Percentiles rank a stretch among this genome's conserved stretches.
Conservation (phyloP, 2,329 filamentous ascomycete genomes). For the Aspergillus versicolor region DNA sequence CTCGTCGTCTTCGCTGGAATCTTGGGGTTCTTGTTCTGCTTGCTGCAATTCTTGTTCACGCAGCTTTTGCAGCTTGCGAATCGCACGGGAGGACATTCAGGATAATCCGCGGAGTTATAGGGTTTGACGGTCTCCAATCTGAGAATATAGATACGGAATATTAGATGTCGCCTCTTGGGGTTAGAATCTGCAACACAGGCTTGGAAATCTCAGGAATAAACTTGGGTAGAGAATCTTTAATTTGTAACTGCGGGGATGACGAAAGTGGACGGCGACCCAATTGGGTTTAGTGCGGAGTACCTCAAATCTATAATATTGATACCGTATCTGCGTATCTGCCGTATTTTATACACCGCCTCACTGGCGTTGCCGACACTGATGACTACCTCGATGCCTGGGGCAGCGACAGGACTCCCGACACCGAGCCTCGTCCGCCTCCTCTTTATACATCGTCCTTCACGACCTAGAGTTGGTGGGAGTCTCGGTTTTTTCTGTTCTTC, state of each 20-base stretch:
- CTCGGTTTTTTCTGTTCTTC: not conserved
- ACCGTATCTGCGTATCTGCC: not conserved
- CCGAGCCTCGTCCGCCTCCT: not conserved
- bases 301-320: not conserved
- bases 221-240: slow-evolving; percentile 3
- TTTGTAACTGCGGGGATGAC: slow-evolving; percentile 32
- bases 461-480: slow-evolving; percentile 12
- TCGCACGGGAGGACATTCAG: slow-evolving; percentile 64
- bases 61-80: slow-evolving; percentile 63
- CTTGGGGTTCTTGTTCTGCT: slow-evolving; percentile 37
- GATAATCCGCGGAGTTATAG: not conserved
- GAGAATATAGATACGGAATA: not conserved
- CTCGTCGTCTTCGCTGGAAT: slow-evolving; percentile 44
- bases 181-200: not conserved
- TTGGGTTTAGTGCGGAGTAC: slow-evolving; percentile 24
- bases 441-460: slow-evolving; percentile 6
- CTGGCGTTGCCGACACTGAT: not conserved
- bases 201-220: not conserved
- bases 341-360: slow-evolving; percentile 1
- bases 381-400: slow-evolving; percentile 4
- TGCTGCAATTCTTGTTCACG: slow-evolving; percentile 57
- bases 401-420: not conserved
- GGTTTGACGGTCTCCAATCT: not conserved
- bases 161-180: not conserved
- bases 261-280: slow-evolving; percentile 22